Evolutionary conservation across 495 filamentous ascomycete genomes (phyloP), one percentile per base, ranked within the genome.

Genomic region (Trichocladium antarcticum): DNA sequence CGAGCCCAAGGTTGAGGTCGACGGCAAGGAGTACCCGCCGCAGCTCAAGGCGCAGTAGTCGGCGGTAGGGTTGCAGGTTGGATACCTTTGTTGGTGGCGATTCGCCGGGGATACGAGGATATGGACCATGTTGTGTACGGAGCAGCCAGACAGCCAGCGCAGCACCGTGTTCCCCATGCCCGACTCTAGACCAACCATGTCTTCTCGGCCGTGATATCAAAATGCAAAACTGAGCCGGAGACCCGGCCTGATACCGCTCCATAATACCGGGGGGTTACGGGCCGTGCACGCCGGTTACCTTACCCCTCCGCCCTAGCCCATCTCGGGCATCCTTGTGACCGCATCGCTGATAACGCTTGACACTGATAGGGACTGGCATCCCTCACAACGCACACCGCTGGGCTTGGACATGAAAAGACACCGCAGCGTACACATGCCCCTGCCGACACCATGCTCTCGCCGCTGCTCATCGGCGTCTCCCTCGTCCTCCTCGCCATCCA

Each of bases 11-110:
- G 71, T 79, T 12, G 72, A 76, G 58, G 65, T 68, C 34, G 68
- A 74, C 17, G 80, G 79, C n/a, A 77, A 76, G 62, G 50, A 64
- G 47, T 84, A 83, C 54, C 80, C 81, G 44, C 81, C 80, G 56
- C 73, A 74, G 31, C 31, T 32, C 9, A 32, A 32, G 24, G 72
- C 67, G 2, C 31, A 49, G 29, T 36, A 19, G 1, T 31, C 31
- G 2, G 14, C 7, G 14, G 38, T 27, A 8, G 22, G 20, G 15
- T 45, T 32, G 20, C 22, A n/a, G 27, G 37, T 20, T 48, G 37
- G 40, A 40, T 6, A 34, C 8, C 17, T 12, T 17, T 17, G 19
- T 17, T 11, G 41, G 31, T 10, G 31, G 47, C 11, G 27, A 44
- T n/a, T n/a, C n/a, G n/a, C n/a, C n/a, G n/a, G n/a, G n/a, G n/a